These are phyloP conservation scores for Pythium vanterpoolii DNA, from an alignment of 352 stramenopile species.

Conservation along the genomic window DNA sequence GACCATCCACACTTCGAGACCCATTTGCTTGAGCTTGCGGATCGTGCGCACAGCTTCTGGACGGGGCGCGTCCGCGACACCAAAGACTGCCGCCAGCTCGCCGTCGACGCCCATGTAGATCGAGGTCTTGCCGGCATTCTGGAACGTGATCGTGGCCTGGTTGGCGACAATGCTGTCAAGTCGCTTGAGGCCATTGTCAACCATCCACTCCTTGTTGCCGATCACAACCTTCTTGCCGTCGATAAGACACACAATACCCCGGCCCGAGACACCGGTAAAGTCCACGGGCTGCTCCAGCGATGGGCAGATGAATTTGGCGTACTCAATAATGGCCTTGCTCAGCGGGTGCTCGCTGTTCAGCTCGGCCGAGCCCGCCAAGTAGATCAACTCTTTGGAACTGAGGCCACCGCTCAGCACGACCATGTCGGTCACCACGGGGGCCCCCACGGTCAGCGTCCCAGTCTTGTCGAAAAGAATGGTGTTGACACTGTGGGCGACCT, in stretches of 20 bases:
- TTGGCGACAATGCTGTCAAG: conserved; percentile 68
- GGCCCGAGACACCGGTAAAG: conserved; percentile 87
- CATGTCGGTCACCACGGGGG: conserved; percentile 86
- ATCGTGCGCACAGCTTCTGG: conserved; percentile 90
- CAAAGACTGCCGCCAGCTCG: conserved; percentile 76
- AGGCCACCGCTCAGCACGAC: conserved; percentile 75
- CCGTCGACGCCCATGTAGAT: conserved; percentile 93
- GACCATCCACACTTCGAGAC: conserved; percentile 97
- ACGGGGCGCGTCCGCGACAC: conserved; percentile 85
- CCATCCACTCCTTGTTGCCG: conserved; percentile 91
- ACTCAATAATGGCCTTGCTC: conserved; percentile 91
- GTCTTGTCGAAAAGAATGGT: conserved; percentile 99
- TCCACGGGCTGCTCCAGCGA: conserved; percentile 66
- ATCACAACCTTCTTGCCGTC: conserved; percentile 82
- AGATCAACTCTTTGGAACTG: conserved; percentile 82
- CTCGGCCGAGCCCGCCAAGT: conserved; percentile 90
- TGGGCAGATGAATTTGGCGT: conserved; percentile 82
- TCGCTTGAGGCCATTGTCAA: conserved; percentile 69
- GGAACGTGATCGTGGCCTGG: conserved; percentile 74
- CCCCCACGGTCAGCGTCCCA: conserved; percentile 95
- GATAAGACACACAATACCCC: conserved; percentile 80
- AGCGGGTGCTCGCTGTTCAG: conserved; percentile 94
- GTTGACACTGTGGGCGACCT: conserved; percentile 91
- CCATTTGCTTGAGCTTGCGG: conserved; percentile 88
- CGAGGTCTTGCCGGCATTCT: conserved; percentile 92